These are phyloP conservation scores for Thelephora terrestris DNA, from an alignment of 1,284 basidiomycete species.

Conservation along the genomic window DNA sequence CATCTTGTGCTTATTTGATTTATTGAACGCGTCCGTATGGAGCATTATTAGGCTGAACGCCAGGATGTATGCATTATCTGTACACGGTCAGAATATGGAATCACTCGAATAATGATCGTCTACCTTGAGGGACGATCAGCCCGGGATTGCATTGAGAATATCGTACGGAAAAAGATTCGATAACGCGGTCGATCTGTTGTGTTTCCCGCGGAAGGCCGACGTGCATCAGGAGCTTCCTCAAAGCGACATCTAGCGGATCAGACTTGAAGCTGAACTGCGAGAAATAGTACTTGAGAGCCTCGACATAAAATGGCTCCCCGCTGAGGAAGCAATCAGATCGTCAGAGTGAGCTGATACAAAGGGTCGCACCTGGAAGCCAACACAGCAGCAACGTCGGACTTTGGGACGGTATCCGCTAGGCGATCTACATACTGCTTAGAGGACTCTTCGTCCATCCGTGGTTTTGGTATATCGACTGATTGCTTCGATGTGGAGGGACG, in stretches of 20 bases:
- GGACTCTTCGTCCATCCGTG: conserved; percentile 49
- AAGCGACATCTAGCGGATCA: conserved; percentile 85
- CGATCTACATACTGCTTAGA: conserved; percentile 61
- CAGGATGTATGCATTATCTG: conserved; percentile 93
- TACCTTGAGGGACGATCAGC: conserved; percentile 73
- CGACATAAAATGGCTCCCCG: conserved; percentile 59
- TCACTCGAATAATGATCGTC: conserved; percentile 11
- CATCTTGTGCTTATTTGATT: conserved; percentile 97
- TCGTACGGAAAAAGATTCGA: conserved; percentile 87
- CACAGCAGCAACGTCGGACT: conserved; percentile 68
- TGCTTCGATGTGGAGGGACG: conserved; percentile 36
- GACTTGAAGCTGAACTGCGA: conserved; percentile 71
- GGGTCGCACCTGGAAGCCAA: conserved; percentile 67
- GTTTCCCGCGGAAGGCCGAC: conserved; percentile 90
- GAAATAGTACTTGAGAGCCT: conserved; percentile 69
- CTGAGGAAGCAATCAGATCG: conserved; percentile 29
- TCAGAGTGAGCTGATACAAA: conserved; percentile 7
- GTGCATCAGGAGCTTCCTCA: conserved; percentile 88
- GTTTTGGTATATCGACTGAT: conserved; percentile 38
- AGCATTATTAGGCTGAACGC: conserved; percentile 99
- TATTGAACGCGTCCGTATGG: conserved; percentile 97
- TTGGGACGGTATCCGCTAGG: conserved; percentile 52
- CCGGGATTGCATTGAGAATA: conserved; percentile 82
- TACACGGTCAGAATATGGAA: neutral
- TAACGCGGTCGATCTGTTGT: conserved; percentile 96